Base-by-base conservation (phyloP, 2,329 filamentous ascomycete species). In the Xylaria digitata region DNA sequence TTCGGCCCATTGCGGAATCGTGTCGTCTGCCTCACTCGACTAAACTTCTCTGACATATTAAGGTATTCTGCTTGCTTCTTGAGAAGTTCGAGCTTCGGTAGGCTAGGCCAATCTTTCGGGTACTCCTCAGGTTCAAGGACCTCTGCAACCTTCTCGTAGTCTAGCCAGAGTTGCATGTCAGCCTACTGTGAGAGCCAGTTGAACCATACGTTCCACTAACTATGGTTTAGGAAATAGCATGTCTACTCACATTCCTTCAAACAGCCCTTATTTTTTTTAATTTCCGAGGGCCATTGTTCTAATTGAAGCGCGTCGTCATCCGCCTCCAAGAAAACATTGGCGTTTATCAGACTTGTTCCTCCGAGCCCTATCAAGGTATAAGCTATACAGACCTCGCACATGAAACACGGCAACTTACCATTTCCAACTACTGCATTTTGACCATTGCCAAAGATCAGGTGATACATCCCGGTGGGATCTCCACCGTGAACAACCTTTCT, bases 291-390 rank as follows among this genome's bases (percentile, higher is more conserved):
- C 89, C 89, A 92, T 8, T 81, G 78, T 1, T 82, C 80, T 77
- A 87, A 81, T 1, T 77, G 74, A 63, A 91, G 76, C 0, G 86
- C 86, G 3, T 81, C 80, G 15, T 84, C 75, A 62, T 90, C 87
- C 2, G 87, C 85, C 70, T 86, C 82, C 17, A 91, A 78, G 71
- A 89, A 92, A 1, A 91, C 86, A 72, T 91, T 91, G 9, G 89
- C 88, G 68, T 91, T 91, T 46, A 91, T 83, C 32, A 91, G 75
- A 74, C 87, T 90, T 1, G 88, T 89, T 9, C 89, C 89, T 11
- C 89, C 89, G 34, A 91, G 85, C 1, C 88, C 83, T 86, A 45
- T 7, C n/a, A 11, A 53, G 58, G 5, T 34, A 13, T 59, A 0
- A 70, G 68, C 30, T 30, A 70, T 30, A 42, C 30, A 69, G 42